A percentile compares a stretch with the other conserved stretches of the same genome.
phyloP scores from a whole-genome alignment of 2,329 filamentous ascomycete species.

The Colletotrichum destructivum region DNA sequence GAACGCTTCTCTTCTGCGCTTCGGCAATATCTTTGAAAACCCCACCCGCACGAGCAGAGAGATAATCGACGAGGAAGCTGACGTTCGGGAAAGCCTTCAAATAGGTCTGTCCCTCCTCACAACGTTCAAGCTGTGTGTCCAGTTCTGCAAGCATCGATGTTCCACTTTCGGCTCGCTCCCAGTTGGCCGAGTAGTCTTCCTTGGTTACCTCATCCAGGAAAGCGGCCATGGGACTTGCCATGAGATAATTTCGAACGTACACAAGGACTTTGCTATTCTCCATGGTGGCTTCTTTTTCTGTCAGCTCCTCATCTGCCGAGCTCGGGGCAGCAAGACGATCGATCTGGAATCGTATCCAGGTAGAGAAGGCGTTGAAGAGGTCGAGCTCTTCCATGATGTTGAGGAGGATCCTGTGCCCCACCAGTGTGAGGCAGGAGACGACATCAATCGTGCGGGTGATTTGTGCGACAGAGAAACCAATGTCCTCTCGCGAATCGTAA shows the following conservation, averaged over 20 bases:
- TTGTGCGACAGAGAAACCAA: conserved; percentile 76
- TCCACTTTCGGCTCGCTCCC: conserved; percentile 56
- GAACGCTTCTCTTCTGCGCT: conserved; percentile 77
- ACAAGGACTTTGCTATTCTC: conserved; percentile 80
- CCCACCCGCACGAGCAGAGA: conserved; percentile 70
- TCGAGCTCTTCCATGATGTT: conserved; percentile 82
- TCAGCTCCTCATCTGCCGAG: conserved; percentile 77
- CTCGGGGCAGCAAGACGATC: conserved; percentile 79
- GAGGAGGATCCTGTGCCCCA: conserved; percentile 81
- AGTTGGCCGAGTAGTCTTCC: conserved; percentile 66
- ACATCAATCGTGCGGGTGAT: conserved; percentile 78
- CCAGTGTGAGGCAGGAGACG: conserved; percentile 80
- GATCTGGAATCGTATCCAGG: conserved; percentile 88
- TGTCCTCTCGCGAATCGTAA: conserved; percentile 75
- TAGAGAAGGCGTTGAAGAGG: conserved; percentile 83
- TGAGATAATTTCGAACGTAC: conserved; percentile 83
- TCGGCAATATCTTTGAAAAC: conserved; percentile 80
- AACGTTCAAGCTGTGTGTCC: conserved; percentile 60
- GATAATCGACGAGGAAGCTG: conserved; percentile 73
- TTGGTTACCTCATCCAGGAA: conserved; percentile 69
- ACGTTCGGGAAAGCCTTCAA: conserved; percentile 71
- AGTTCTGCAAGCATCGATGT: conserved; percentile 59
- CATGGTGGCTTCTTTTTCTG: conserved; percentile 83
- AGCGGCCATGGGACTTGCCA: conserved; percentile 73
- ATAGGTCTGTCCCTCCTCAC: conserved; percentile 61